Evolutionary conservation across 1,284 basidiomycete species (phyloP).

Genomic region (Fomes fomentarius): DNA sequence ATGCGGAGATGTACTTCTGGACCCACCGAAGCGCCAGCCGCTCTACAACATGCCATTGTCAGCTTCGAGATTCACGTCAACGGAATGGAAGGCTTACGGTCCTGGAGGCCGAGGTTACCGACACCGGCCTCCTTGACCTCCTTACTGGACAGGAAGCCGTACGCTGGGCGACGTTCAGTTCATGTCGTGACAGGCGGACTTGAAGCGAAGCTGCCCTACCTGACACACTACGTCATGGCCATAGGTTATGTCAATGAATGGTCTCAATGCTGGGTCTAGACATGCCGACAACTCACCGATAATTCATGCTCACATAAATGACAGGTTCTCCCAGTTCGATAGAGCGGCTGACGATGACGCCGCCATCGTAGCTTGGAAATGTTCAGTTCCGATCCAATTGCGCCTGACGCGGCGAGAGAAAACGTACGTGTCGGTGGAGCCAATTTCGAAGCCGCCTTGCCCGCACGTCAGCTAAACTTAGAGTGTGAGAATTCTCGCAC

Average conservation of each 20-base stretch:
- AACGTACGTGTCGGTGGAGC: conserved; percentile 16
- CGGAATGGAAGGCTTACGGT: conserved; percentile 42
- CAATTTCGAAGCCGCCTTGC: conserved; percentile 35
- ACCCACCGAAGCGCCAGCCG: conserved; percentile 38
- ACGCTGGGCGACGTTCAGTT: conserved; percentile 3
- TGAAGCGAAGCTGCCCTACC: background rate
- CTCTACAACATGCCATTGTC: conserved; percentile 19
- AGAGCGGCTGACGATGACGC: conserved; percentile 36
- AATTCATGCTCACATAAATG: conserved; percentile 23
- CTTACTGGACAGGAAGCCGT: conserved; percentile 32
- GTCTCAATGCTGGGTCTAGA: no score
- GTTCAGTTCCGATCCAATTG: background rate
- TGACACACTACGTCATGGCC: conserved; percentile 2
- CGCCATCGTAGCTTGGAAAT: conserved; percentile 29
- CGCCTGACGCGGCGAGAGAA: no score
- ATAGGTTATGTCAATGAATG: background rate
- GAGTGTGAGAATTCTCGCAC: conserved; percentile 21
- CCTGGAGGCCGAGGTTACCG: conserved; percentile 56
- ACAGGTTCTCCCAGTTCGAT: conserved; percentile 38
- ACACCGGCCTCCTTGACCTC: conserved; percentile 54
- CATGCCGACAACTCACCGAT: conserved; percentile 9
- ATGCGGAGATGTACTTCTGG: conserved; percentile 61
- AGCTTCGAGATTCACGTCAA: conserved; percentile 3
- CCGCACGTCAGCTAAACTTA: background rate
- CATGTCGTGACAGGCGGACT: background rate